Evolutionary conservation across 257 asterid genomes (phyloP).

Genomic region (Craterostigma plantagineum): DNA sequence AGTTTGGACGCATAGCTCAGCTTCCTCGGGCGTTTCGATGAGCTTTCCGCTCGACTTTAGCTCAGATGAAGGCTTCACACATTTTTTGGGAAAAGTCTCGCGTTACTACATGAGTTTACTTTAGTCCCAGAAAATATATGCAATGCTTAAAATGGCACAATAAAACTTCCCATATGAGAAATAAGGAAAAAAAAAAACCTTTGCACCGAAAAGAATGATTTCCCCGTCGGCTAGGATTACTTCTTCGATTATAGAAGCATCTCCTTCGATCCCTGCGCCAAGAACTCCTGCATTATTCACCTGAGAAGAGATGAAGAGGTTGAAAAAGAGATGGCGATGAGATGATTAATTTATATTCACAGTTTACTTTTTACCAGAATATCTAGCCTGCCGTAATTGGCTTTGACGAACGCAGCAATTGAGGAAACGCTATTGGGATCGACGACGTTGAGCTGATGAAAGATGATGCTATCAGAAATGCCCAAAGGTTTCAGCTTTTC

Average conservation of each 20-base stretch:
- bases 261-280: conserved; percentile 13
- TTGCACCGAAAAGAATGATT: background rate
- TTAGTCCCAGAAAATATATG: too few species aligned
- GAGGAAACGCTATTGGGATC: background rate
- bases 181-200: background rate
- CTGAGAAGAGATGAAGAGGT: too few species aligned
- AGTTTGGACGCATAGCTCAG: conserved; percentile 13
- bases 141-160: too few species aligned
- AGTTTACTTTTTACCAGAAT: background rate
- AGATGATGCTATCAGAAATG: background rate
- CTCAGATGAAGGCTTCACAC: conserved; percentile 7
- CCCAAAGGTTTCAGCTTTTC: background rate
- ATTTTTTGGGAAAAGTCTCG: too few species aligned
- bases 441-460: conserved; percentile 1
- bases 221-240: background rate
- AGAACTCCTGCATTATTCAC: conserved; percentile 30
- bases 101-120: too few species aligned
- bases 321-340: too few species aligned
- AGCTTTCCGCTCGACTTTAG: conserved; percentile 3
- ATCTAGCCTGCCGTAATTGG: background rate
- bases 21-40: conserved; percentile 11
- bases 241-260: conserved; percentile 5
- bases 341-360: too few species aligned
- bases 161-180: too few species aligned
- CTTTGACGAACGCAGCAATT: background rate